Percentiles rank a stretch among this genome's conserved stretches.
phyloP scores from a whole-genome alignment of 1,284 basidiomycete genomes.

The Hemileia vastatrix region DNA sequence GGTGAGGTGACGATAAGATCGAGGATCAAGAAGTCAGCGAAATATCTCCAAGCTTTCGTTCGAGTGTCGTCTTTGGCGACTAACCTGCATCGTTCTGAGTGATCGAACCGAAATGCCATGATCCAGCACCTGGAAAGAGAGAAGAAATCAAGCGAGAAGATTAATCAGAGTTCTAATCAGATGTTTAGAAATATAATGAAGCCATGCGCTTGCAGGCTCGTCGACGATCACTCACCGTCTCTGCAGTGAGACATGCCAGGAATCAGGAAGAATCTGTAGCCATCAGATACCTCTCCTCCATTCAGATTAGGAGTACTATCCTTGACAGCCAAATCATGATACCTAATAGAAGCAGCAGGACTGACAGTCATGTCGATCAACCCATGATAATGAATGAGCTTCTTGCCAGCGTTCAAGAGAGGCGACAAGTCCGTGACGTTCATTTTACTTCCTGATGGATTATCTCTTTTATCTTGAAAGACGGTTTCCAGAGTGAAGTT shows the following conservation, averaged over 20 bases:
- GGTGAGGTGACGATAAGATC: background rate
- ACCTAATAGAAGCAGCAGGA: constrained; percentile 21
- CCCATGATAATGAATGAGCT: constrained; percentile 34
- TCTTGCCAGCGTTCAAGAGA: constrained; percentile 28
- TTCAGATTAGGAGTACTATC: background rate
- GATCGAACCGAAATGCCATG: constrained; percentile 22
- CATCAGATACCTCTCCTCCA: constrained; percentile 17
- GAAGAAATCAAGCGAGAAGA: too few species aligned
- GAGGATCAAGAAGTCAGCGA: background rate
- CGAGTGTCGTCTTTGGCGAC: background rate
- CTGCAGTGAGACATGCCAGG: constrained; percentile 31
- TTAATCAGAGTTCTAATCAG: too few species aligned
- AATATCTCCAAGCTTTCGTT: background rate
- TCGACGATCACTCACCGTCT: too few species aligned
- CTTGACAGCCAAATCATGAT: constrained; percentile 17
- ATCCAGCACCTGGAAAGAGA: background rate
- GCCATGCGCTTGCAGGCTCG: too few species aligned
- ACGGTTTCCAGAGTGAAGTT: constrained; percentile 25
- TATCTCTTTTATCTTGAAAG: constrained; percentile 12
- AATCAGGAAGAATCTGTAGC: constrained; percentile 27
- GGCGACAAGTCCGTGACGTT: constrained; percentile 26
- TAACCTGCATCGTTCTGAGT: constrained; percentile 18
- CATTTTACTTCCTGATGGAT: constrained; percentile 19
- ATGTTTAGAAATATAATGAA: too few species aligned
- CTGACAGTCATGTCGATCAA: constrained; percentile 25